Percentiles rank a stretch among this genome's conserved stretches.
Evolutionary conservation across 2,329 filamentous ascomycete genomes (phyloP).

Genomic region (Arachnopeziza araneosa): DNA sequence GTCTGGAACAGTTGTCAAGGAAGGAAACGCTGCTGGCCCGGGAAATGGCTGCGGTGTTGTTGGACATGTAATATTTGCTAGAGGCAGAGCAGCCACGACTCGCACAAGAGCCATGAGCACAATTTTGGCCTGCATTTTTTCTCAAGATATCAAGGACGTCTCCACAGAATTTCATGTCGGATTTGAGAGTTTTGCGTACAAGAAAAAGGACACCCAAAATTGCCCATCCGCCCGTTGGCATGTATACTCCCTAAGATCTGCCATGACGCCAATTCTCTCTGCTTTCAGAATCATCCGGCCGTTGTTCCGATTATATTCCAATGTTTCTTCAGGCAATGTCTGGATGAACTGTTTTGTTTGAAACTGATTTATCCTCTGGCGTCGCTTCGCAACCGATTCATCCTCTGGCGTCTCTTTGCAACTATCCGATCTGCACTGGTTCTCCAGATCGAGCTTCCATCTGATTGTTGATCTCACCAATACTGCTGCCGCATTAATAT

Average conservation of each 20-base stretch:
- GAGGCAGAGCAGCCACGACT: not conserved
- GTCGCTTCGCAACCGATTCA: not conserved
- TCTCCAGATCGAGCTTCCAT: not conserved
- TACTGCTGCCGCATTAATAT: not conserved
- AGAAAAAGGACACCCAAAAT: not conserved
- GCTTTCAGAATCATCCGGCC: not conserved
- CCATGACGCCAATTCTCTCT: not conserved
- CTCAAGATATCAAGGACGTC: not conserved
- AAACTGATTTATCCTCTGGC: not conserved
- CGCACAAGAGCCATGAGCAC: not conserved
- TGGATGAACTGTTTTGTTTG: not conserved
- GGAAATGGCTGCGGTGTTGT: slow-evolving; percentile 14
- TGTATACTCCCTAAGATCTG: not conserved
- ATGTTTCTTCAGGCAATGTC: not conserved
- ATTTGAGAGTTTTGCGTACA: not conserved
- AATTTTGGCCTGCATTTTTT: not conserved
- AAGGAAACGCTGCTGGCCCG: slow-evolving; percentile 8
- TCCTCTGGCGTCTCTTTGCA: not conserved
- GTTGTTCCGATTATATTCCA: not conserved
- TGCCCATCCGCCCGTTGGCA: not conserved
- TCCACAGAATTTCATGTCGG: no score
- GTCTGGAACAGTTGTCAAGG: slow-evolving; percentile 14
- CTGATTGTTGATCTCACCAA: not conserved
- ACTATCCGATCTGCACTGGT: not conserved
- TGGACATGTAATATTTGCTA: slow-evolving; percentile 10